A percentile compares a stretch with the other conserved stretches of the same genome.
phyloP scores from a whole-genome alignment of 352 stramenopile genomes.

The Phytophthora citricola region DNA sequence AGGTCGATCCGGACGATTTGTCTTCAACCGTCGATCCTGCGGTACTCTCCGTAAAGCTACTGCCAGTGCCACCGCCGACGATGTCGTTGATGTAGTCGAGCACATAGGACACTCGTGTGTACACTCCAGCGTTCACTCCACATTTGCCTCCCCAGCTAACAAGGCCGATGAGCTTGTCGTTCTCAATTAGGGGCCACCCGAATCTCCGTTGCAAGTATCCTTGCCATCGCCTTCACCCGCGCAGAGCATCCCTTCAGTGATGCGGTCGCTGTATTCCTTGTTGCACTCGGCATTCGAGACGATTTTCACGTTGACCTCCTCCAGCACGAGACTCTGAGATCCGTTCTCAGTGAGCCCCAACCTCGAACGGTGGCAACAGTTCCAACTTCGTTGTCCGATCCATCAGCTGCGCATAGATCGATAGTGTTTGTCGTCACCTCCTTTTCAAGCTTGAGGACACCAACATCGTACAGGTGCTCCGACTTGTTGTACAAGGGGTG shows the following conservation, averaged over 20 bases:
- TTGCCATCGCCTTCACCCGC: constrained; percentile 55
- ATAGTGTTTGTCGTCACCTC: constrained; percentile 40
- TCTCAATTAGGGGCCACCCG: constrained; percentile 61
- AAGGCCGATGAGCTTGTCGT: constrained; percentile 61
- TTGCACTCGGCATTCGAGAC: constrained; percentile 67
- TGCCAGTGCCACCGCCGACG: constrained; percentile 34
- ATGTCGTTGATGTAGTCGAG: constrained; percentile 67
- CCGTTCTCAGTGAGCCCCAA: constrained; percentile 65
- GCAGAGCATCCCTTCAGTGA: constrained; percentile 71
- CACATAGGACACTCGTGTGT: constrained; percentile 58
- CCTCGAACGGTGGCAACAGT: constrained; percentile 61
- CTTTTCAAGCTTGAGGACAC: constrained; percentile 66
- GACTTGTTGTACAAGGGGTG: constrained; percentile 67
- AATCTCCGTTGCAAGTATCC: constrained; percentile 76
- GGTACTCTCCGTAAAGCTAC: constrained; percentile 24
- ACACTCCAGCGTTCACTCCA: constrained; percentile 61
- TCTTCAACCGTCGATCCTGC: constrained; percentile 11
- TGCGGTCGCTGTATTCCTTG: constrained; percentile 59
- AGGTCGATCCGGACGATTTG: constrained; percentile 8
- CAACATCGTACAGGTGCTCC: constrained; percentile 60
- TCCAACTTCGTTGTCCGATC: constrained; percentile 58
- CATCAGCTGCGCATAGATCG: constrained; percentile 43
- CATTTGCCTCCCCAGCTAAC: constrained; percentile 74
- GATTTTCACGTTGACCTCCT: constrained; percentile 67
- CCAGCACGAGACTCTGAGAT: constrained; percentile 41